Evolutionary conservation across 1,139 yeast species (phyloP), one percentile per base, ranked within the genome.

Genomic region (Suhomyces taliae): DNA sequence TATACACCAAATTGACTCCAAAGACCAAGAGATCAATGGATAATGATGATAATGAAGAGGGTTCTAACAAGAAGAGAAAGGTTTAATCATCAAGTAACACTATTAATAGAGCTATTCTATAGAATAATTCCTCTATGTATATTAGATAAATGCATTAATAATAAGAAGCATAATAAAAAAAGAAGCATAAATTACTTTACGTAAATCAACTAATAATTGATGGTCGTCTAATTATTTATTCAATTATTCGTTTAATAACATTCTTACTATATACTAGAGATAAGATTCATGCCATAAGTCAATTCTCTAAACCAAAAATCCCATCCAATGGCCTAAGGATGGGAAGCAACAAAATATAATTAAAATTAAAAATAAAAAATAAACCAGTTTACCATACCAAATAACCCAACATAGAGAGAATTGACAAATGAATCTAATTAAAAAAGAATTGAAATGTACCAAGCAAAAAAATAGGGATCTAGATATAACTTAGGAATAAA

Each of bases 1-100:
- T 93, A 31, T 93, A 93, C 69, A 81, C 93, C 39, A 81, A 88
- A 61, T 67, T 87, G 53, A 85, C 89, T 0, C 83, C 80, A 48
- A 79, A 74, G 62, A 40, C 47, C 35, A 52, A 46, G 54, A 47
- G 55, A 47, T 34, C 36, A 12, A 7, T 35, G 39, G 15, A 37
- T 19, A 8, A 26, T 19, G 9, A 14, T 19, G 45, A 44, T 27
- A 47, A 36, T 15, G 50, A 45, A 12, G 45, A 41, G 6, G 26
- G 26, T 35, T 33, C 40, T 11, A 45, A 46, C 37, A 53, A 55
- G 53, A 53, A 52, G 53, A 49, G 57, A 41, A 50, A 45, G 47
- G 47, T 43, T n/a, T 37, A 37, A 26, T 35, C 5, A 15, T 35
- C 35, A 34, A 29, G 11, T 9, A 29, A 29, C 32, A 29, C 5